phyloP scores from a whole-genome alignment of 768 basidiomycete genomes.

The Leucocoprinus sp. region DNA sequence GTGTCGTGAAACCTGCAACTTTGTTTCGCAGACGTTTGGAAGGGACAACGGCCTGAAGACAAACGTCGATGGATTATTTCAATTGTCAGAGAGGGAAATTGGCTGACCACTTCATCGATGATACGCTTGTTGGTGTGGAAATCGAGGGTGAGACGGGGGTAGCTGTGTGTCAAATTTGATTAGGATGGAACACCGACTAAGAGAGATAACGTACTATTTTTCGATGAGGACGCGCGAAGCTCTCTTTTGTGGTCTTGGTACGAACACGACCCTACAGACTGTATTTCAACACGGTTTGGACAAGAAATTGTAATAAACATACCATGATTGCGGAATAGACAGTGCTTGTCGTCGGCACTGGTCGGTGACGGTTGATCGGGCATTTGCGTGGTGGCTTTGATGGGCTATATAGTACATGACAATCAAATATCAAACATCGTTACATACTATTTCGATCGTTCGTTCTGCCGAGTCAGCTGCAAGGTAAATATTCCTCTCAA shows the following conservation, averaged over 20 bases:
- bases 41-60: constrained; percentile 74
- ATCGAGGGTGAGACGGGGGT: constrained; percentile 97
- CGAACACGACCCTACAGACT: constrained; percentile 97
- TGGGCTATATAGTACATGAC: constrained; percentile 31
- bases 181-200: constrained; percentile 2
- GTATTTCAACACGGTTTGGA: too few relatives aligned
- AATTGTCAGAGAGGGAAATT: neutral
- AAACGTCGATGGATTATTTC: neutral
- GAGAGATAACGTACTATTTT: constrained; percentile 82
- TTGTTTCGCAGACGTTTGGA: constrained; percentile 99
- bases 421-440: constrained; percentile 13
- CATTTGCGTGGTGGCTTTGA: constrained; percentile 34
- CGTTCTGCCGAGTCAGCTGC: too few relatives aligned
- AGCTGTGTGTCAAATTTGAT: constrained; percentile 43
- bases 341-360: neutral
- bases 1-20: constrained; percentile 98
- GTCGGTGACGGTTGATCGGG: constrained; percentile 16
- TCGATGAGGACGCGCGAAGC: constrained; percentile 98
- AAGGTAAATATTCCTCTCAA: constrained; percentile 35
- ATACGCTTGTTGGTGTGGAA: constrained; percentile 99
- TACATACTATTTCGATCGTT: too few relatives aligned
- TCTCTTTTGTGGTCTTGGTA: constrained; percentile 99
- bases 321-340: constrained; percentile 40
- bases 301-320: too few relatives aligned
- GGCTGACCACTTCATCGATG: constrained; percentile 87